These are phyloP conservation scores for Lactarius deliciosus DNA, from an alignment of 768 basidiomycete genomes.

Conservation along the genomic window DNA sequence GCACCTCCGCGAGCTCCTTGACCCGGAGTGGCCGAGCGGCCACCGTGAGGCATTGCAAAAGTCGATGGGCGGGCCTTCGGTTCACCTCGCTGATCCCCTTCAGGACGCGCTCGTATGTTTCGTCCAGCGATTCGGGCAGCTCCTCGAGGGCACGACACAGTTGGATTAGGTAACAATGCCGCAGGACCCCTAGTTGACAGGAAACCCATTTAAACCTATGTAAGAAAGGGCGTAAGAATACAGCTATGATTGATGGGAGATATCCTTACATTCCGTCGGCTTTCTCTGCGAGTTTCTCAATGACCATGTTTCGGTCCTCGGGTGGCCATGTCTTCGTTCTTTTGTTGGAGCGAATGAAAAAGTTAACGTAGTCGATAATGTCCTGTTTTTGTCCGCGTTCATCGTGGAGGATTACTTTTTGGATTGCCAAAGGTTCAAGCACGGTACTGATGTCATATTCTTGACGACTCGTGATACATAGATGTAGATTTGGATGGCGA, in stretches of 20 bases:
- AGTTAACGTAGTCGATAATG: not conserved
- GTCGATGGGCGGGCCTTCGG: not conserved
- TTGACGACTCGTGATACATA: not conserved
- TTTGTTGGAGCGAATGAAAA: not conserved
- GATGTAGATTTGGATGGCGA: not conserved
- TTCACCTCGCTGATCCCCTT: not conserved
- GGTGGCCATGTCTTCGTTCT: not conserved
- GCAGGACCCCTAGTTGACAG: not conserved
- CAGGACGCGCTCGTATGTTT: not conserved
- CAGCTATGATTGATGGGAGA: not conserved
- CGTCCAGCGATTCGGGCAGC: not conserved
- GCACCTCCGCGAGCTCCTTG: not conserved
- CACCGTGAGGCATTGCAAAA: not conserved
- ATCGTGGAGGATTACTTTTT: not conserved
- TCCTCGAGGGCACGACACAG: not conserved
- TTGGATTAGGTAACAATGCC: not conserved
- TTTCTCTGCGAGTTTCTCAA: not conserved
- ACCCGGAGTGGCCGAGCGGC: not conserved
- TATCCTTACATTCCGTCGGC: not conserved
- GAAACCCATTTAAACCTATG: not conserved
- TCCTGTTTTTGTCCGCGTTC: not conserved
- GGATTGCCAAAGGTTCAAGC: not conserved
- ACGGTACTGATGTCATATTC: not conserved
- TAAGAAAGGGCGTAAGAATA: not conserved
- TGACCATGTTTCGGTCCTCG: not conserved